A percentile compares a stretch with the other conserved stretches of the same genome.
Conservation (phyloP, 1,139 yeast genomes). For the Lodderomyces parapsilosis region DNA sequence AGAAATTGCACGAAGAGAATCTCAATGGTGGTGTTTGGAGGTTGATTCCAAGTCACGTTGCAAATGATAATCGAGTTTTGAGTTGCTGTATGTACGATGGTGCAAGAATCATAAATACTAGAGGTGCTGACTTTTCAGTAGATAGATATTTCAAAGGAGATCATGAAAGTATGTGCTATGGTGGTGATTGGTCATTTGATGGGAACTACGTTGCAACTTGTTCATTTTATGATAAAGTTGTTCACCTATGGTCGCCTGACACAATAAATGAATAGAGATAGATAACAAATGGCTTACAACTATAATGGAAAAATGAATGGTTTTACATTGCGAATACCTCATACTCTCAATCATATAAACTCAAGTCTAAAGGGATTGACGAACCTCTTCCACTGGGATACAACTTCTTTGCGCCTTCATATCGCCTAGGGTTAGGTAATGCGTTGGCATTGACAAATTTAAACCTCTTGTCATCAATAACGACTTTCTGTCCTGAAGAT, state of each 20-base stretch:
- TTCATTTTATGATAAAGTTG: slow-evolving; percentile 83
- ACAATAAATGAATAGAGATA: slow-evolving; percentile 2
- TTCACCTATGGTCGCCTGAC: slow-evolving; percentile 66
- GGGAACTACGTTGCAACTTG: slow-evolving; percentile 65
- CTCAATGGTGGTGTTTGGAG: slow-evolving; percentile 97
- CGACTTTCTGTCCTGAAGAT: slow-evolving; percentile 26
- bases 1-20: slow-evolving; percentile 39
- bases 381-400: slow-evolving; percentile 97
- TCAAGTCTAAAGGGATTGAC: slow-evolving; percentile 81
- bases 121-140: slow-evolving; percentile 39
- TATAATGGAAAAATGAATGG: background rate
- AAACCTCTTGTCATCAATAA: slow-evolving; percentile 72
- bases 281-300: background rate
- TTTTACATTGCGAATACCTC: background rate
- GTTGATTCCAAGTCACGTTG: slow-evolving; percentile 61
- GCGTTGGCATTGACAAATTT: slow-evolving; percentile 66
- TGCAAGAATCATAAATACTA: slow-evolving; percentile 56
- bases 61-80: slow-evolving; percentile 44
- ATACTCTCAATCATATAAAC: slow-evolving; percentile 19
- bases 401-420: slow-evolving; percentile 55
- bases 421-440: slow-evolving; percentile 81
- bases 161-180: slow-evolving; percentile 92
- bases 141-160: slow-evolving; percentile 57
- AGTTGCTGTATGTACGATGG: slow-evolving; percentile 97
- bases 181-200: slow-evolving; percentile 78